Percentiles rank a stretch among this genome's conserved stretches.
Evolutionary conservation across 306 rosid genomes (phyloP).

Genomic region (Citrullus amarus): DNA sequence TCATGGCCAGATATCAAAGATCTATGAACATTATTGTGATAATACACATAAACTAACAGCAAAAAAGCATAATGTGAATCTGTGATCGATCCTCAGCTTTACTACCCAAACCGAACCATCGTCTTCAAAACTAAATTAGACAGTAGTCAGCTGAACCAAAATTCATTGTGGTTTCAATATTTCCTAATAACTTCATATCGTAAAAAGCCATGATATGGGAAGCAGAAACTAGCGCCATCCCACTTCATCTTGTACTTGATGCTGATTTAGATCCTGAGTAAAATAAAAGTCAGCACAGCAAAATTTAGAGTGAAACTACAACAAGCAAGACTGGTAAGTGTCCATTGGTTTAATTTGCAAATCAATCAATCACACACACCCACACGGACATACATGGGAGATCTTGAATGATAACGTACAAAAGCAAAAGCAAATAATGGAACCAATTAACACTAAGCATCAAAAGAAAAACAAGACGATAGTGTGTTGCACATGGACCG

Average conservation of each 20-base stretch:
- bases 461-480: not conserved
- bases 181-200: not conserved
- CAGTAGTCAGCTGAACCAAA: not conserved
- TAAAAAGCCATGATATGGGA: not conserved
- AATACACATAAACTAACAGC: not conserved
- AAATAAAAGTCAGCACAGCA: not conserved
- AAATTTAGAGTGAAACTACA: not conserved
- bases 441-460: not conserved
- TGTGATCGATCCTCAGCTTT: not conserved
- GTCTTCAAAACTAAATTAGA: not conserved
- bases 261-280: constrained; percentile 7
- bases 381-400: not conserved
- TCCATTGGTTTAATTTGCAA: not conserved
- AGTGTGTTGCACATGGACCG: not conserved
- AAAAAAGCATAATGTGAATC: not conserved
- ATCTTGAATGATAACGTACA: not conserved
- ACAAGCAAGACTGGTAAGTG: not conserved
- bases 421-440: not conserved
- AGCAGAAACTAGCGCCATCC: not conserved
- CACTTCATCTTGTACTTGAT: not conserved
- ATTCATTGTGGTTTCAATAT: not conserved
- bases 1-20: not conserved
- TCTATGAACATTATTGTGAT: not conserved
- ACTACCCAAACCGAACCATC: not conserved
- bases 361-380: not conserved